Evolutionary conservation across 306 rosid species (phyloP).

Genomic region (Dryas alaskensis): DNA sequence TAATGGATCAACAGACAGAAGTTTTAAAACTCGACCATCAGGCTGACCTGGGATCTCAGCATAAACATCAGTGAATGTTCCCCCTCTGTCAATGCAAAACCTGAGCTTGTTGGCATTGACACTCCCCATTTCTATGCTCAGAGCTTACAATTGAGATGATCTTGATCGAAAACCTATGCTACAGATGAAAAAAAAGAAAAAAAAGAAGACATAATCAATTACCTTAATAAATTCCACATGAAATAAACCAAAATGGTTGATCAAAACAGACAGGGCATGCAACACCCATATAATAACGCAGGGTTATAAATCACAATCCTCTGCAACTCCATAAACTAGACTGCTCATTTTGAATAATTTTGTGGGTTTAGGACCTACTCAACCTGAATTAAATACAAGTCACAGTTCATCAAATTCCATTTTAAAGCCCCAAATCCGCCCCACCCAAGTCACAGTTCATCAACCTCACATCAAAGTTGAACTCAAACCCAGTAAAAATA

Average conservation of each 20-base stretch:
- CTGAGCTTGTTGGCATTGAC: constrained; percentile 52
- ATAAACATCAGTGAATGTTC: constrained; percentile 89
- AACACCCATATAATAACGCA: not conserved
- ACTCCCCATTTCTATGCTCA: constrained; percentile 37
- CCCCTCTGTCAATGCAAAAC: constrained; percentile 93
- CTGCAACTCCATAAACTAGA: not conserved
- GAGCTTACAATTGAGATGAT: constrained; percentile 5
- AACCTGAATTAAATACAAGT: not conserved
- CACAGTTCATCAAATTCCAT: not conserved
- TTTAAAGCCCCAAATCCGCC: not conserved
- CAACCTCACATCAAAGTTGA: not conserved
- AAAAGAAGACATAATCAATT: not conserved
- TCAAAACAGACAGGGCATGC: not conserved
- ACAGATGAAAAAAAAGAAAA: not conserved
- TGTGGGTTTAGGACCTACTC: not conserved
- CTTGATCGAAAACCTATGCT: not conserved
- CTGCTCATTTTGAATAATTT: not conserved
- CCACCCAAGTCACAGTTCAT: not conserved
- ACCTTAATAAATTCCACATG: not conserved
- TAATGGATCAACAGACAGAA: constrained; percentile 81
- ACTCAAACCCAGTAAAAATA: not conserved
- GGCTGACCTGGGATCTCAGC: constrained; percentile 76
- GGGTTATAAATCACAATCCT: not conserved
- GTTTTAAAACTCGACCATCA: constrained; percentile 76
- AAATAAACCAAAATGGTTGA: not conserved